These are phyloP conservation scores for Aspergillus incahuasiensis DNA, from an alignment of 495 filamentous ascomycete genomes.

Conservation along the genomic window DNA sequence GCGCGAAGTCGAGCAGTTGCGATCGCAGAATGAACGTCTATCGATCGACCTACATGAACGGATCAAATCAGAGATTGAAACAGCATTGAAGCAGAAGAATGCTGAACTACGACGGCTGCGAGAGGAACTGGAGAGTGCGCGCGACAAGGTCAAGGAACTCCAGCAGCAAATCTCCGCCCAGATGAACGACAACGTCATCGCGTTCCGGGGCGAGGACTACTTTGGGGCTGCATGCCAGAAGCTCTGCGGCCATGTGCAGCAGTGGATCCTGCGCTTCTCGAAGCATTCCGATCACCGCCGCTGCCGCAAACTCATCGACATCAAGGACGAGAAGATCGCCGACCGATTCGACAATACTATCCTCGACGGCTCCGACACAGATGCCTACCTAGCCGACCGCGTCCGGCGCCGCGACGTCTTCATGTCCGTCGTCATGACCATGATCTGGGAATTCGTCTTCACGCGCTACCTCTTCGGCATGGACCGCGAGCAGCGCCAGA, in stretches of 20 bases:
- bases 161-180: constrained; percentile 76
- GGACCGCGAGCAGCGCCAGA: constrained; percentile 95
- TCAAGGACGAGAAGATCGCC: constrained; percentile 82
- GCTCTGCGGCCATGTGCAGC: constrained; percentile 87
- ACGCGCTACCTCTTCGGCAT: constrained; percentile 97
- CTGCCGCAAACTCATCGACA: constrained; percentile 73
- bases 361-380: constrained; percentile 87
- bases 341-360: constrained; percentile 90
- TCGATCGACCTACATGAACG: constrained; percentile 59
- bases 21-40: constrained; percentile 53
- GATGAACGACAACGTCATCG: constrained; percentile 69
- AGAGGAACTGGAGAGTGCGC: constrained; percentile 69
- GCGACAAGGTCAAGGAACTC: constrained; percentile 72
- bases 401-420: constrained; percentile 85
- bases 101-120: constrained; percentile 71
- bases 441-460: constrained; percentile 98
- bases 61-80: constrained; percentile 56
- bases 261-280: constrained; percentile 95
- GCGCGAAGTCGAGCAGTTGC: constrained; percentile 61
- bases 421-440: constrained; percentile 95
- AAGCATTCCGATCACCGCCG: constrained; percentile 87
- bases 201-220: constrained; percentile 82
- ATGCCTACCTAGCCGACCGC: constrained; percentile 78
- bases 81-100: constrained; percentile 66
- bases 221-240: constrained; percentile 92